Base-by-base conservation (phyloP, 2,329 filamentous ascomycete genomes). In the Ophiocordyceps sinensis region DNA sequence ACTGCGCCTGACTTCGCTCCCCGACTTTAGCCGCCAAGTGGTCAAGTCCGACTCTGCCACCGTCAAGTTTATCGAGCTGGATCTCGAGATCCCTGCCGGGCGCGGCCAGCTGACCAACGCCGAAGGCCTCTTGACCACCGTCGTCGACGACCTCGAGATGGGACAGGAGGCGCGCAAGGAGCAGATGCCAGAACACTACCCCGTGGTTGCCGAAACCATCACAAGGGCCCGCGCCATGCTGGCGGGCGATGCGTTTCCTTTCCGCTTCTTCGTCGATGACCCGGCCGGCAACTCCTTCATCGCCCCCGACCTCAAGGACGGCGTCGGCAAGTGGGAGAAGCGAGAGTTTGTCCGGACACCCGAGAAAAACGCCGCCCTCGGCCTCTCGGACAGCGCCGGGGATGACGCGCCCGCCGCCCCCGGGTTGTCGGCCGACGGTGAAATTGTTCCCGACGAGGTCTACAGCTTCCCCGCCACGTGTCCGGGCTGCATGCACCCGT, bases 221-320 rank as follows among this genome's bases (percentile, higher is more conserved):
- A 61, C 73, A 36, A 82, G 79, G 50, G 73, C 87, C 13, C 73
- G 76, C 44, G 74, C 80, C 42, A 94, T 96, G 78, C 64, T 94
- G 10, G 73, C 74, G 3, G 84, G 87, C 39, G 71, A 80, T 26
- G 71, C 72, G 7, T 88, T 94, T 57, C 91, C 91, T 21, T 95
- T 98, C 71, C 82, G 85, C 39, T 64, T 98, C 38, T 82, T 77
- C 34, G 69, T 95, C 38, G 87, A 98, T 57, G 91, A 98, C 58
- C 83, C 85, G 3, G 84, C 88, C 1, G 91, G 91, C 41, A 98
- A 98, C 70, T 94, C 87, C 2, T 96, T 88, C 73, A 94, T 98
- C 53, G 82, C 93, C 38, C 91, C 91, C 13, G 82, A 87, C 48
- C 75, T 85, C 46, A 80, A 78, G 47, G 82, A 85, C 49, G 74